A percentile compares a stretch with the other conserved stretches of the same genome.
These are phyloP conservation scores for Mortierella sp. DNA, from an alignment of 371 early-diverging fungal species.

Conservation along the genomic window DNA sequence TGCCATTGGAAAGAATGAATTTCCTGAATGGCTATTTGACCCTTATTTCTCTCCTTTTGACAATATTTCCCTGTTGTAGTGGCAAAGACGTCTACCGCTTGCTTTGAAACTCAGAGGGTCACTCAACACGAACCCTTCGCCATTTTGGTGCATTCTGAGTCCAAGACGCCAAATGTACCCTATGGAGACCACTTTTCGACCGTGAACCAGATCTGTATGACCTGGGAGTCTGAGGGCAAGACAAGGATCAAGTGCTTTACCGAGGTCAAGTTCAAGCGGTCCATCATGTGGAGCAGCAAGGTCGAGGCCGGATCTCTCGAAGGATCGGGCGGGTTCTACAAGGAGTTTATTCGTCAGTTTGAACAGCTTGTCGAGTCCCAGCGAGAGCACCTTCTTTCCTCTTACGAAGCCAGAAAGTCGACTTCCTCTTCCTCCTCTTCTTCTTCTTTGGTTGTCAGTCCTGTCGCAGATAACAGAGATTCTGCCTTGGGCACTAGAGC, in stretches of 20 bases:
- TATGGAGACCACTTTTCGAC: conserved; percentile 55
- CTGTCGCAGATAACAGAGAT: neutral
- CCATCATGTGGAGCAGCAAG: conserved; percentile 41
- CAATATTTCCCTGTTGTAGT: conserved; percentile 17
- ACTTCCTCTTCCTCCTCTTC: too few species aligned
- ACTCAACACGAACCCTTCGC: conserved; percentile 19
- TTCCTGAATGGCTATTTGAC: neutral
- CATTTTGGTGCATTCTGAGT: conserved; percentile 38
- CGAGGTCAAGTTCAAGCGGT: conserved; percentile 51
- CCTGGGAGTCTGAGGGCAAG: conserved; percentile 30
- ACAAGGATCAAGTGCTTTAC: conserved; percentile 43
- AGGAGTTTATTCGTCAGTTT: conserved; percentile 29
- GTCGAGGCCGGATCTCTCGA: conserved; percentile 43
- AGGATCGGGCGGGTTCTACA: conserved; percentile 35
- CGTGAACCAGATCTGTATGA: conserved; percentile 50
- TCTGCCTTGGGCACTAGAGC: neutral
- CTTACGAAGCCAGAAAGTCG: neutral
- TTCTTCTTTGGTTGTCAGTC: neutral
- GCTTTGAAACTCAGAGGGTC: conserved; percentile 40
- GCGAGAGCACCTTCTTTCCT: conserved; percentile 10
- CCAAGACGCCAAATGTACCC: conserved; percentile 42
- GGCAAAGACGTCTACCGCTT: conserved; percentile 46
- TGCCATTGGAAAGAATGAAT: too few species aligned
- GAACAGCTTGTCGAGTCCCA: conserved; percentile 26
- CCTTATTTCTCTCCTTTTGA: neutral